Evolutionary conservation across 176 grass and related monocot genomes (phyloP).

Genomic region (Puccinellia tenuiflora): DNA sequence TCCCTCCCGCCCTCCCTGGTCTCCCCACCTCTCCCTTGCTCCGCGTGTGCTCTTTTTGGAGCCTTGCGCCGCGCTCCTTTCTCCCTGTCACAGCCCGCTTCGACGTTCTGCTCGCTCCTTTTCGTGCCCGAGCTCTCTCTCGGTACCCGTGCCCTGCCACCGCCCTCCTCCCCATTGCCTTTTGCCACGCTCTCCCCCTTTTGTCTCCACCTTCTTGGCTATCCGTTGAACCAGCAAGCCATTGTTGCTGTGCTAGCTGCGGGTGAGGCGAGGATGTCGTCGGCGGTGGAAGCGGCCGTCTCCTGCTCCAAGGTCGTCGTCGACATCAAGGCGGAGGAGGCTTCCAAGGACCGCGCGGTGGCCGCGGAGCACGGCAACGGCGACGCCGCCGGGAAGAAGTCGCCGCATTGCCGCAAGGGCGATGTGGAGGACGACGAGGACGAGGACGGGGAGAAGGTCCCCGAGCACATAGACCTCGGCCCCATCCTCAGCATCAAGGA

Average conservation of each 20-base stretch:
- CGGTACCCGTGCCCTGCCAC: slow-evolving; percentile 24
- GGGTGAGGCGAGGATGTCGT: slow-evolving; percentile 48
- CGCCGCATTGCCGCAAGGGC: slow-evolving; percentile 24
- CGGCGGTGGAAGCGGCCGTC: slow-evolving; percentile 55
- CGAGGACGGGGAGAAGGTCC: slow-evolving; percentile 47
- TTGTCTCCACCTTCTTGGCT: slow-evolving; percentile 17
- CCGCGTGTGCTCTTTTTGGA: slow-evolving; percentile 27
- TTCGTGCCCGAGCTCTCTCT: slow-evolving; percentile 13
- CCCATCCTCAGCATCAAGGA: slow-evolving; percentile 96
- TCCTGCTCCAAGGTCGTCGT: slow-evolving; percentile 49
- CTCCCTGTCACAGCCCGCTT: slow-evolving; percentile 18
- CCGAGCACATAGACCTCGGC: slow-evolving; percentile 66
- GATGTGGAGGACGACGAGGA: slow-evolving; percentile 61
- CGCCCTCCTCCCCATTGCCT: not conserved
- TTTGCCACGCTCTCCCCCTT: slow-evolving; percentile 13
- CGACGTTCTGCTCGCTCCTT: slow-evolving; percentile 22
- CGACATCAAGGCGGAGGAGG: slow-evolving; percentile 33
- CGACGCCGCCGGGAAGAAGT: slow-evolving; percentile 41
- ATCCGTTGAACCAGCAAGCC: slow-evolving; percentile 1
- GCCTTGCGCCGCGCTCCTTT: slow-evolving; percentile 35
- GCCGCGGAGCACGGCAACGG: slow-evolving; percentile 14
- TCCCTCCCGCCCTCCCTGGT: not conserved
- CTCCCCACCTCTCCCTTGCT: not conserved
- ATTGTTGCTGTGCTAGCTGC: not conserved
- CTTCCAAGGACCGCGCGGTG: not conserved